Percentiles rank a stretch among this genome's conserved stretches.
Evolutionary conservation across 176 grass and related monocot genomes (phyloP).

Genomic region (Stipa capillata): DNA sequence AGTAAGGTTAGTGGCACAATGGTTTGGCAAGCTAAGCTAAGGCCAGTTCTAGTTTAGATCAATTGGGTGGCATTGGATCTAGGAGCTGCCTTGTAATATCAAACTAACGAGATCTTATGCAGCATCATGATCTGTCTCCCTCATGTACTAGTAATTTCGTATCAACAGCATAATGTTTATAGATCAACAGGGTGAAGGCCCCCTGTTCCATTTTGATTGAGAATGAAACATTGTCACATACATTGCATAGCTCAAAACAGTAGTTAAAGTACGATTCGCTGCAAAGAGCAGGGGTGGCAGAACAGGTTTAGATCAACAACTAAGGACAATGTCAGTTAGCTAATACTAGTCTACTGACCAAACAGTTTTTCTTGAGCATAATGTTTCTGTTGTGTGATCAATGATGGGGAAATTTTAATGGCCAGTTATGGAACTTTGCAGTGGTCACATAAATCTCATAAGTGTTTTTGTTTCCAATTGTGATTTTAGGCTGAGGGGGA

Average conservation of each 20-base stretch:
- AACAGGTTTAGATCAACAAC: too few species aligned
- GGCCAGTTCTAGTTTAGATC: not conserved
- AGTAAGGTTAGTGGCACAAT: not conserved
- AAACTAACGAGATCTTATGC: not conserved
- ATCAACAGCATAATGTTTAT: too few species aligned
- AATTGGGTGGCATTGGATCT: not conserved
- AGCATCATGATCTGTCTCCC: not conserved
- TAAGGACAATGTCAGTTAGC: too few species aligned
- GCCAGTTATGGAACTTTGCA: not conserved
- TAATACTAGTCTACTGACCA: too few species aligned
- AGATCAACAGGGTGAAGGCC: too few species aligned
- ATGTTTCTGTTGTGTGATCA: not conserved
- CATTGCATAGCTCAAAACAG: too few species aligned
- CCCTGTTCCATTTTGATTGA: too few species aligned
- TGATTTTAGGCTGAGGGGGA: conserved; percentile 12
- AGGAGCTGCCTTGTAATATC: not conserved
- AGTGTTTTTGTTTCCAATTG: not conserved
- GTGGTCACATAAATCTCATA: not conserved
- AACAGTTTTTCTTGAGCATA: too few species aligned
- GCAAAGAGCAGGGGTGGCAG: too few species aligned
- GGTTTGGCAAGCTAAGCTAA: not conserved
- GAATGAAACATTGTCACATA: too few species aligned
- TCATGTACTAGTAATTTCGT: not conserved
- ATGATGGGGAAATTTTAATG: not conserved
- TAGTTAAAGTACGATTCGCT: too few species aligned